These are phyloP conservation scores for Botrytis fabae DNA, from an alignment of 2,329 filamentous ascomycete species.

Conservation along the genomic window DNA sequence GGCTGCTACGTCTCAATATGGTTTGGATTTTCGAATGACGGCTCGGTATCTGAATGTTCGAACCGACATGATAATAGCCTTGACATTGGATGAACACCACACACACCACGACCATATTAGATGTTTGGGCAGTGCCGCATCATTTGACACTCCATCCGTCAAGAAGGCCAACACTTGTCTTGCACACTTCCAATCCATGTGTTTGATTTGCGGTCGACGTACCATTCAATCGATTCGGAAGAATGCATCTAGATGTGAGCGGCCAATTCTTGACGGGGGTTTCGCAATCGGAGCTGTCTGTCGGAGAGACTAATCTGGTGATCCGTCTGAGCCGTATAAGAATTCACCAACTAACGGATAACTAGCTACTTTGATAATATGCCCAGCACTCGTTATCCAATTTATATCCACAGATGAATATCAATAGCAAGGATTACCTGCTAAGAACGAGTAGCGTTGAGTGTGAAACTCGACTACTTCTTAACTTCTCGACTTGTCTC, in stretches of 20 bases:
- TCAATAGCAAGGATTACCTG: not conserved
- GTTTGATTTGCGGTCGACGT: not conserved
- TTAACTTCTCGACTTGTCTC: not conserved
- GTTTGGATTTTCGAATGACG: not conserved
- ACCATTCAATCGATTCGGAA: not conserved
- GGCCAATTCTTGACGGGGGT: not conserved
- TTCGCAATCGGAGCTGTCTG: not conserved
- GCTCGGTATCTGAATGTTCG: not conserved
- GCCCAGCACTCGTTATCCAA: not conserved
- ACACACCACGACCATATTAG: not conserved
- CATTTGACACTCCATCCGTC: not conserved
- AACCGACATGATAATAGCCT: not conserved
- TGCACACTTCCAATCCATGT: not conserved
- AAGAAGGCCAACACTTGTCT: not conserved
- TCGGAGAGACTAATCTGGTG: not conserved
- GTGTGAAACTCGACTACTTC: not conserved
- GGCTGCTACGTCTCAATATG: not conserved
- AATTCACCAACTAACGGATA: not conserved
- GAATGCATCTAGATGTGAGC: not conserved
- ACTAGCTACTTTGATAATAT: conserved; percentile 2
- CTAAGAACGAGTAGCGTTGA: not conserved
- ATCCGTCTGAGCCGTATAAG: not conserved
- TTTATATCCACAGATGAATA: not conserved
- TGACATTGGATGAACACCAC: not conserved
- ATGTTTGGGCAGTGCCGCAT: not conserved